A percentile compares a stretch with the other conserved stretches of the same genome.
These are phyloP conservation scores for Ustilago curta DNA, from an alignment of 1,284 basidiomycete genomes.

Conservation along the genomic window DNA sequence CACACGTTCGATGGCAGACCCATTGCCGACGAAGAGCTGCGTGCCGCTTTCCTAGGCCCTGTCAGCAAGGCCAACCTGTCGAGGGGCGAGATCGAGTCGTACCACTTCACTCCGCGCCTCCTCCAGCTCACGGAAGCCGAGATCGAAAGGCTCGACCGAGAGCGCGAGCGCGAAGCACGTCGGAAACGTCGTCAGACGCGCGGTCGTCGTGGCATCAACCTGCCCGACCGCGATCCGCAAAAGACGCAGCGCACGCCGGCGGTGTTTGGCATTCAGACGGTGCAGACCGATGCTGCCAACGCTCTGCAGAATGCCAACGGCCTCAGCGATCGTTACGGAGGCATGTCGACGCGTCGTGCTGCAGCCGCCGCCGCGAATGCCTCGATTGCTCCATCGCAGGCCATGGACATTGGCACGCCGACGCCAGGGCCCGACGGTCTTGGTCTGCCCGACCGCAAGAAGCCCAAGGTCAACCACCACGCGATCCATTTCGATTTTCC, in stretches of 20 bases:
- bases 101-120: slow-evolving; percentile 84
- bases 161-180: slow-evolving; percentile 90
- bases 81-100: slow-evolving; percentile 76
- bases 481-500: slow-evolving; percentile 64
- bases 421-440: slow-evolving; percentile 51
- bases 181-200: slow-evolving; percentile 86
- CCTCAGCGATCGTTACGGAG: slow-evolving; percentile 44
- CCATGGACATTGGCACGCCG: slow-evolving; percentile 50
- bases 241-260: slow-evolving; percentile 80
- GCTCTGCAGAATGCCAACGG: slow-evolving; percentile 31
- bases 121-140: slow-evolving; percentile 89
- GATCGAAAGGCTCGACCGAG: slow-evolving; percentile 85
- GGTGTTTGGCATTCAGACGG: slow-evolving; percentile 64
- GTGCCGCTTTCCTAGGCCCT: slow-evolving; percentile 86
- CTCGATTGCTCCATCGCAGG: slow-evolving; percentile 52
- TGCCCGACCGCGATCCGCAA: slow-evolving; percentile 92
- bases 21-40: slow-evolving; percentile 90
- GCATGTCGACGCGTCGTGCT: slow-evolving; percentile 55
- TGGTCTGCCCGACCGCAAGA: slow-evolving; percentile 51
- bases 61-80: slow-evolving; percentile 71
- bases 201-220: slow-evolving; percentile 84
- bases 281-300: slow-evolving; percentile 33
- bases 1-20: slow-evolving; percentile 83
- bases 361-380: slow-evolving; percentile 64
- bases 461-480: slow-evolving; percentile 55